A percentile compares a stretch with the other conserved stretches of the same genome.
phyloP scores from a whole-genome alignment of 2,329 filamentous ascomycete species.

The Fusarium abutilonis region DNA sequence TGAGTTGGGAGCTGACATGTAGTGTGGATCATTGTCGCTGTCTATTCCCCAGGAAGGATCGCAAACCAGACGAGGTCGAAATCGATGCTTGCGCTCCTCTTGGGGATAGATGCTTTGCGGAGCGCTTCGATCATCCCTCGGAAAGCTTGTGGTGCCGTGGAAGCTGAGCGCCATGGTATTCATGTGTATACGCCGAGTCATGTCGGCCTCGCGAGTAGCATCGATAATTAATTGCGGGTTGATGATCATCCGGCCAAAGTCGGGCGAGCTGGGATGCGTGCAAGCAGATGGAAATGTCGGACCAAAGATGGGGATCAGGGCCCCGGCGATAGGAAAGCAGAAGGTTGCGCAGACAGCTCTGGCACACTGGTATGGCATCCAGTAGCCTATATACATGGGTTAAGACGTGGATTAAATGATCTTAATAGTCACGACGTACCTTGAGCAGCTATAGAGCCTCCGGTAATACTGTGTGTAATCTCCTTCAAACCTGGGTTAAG shows the following conservation, averaged over 20 bases:
- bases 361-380: slow-evolving; percentile 92
- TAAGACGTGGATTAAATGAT: slow-evolving; percentile 8
- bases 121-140: slow-evolving; percentile 29
- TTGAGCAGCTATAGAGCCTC: slow-evolving; percentile 89
- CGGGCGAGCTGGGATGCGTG: slow-evolving; percentile 68
- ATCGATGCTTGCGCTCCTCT: slow-evolving; percentile 31
- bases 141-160: slow-evolving; percentile 32
- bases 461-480: slow-evolving; percentile 95
- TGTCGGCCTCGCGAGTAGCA: slow-evolving; percentile 60
- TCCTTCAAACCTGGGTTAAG: slow-evolving; percentile 83
- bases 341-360: slow-evolving; percentile 89
- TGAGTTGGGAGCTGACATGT: slow-evolving; percentile 42
- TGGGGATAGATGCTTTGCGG: slow-evolving; percentile 17
- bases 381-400: slow-evolving; percentile 76
- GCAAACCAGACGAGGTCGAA: slow-evolving; percentile 40
- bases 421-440: slow-evolving; percentile 60
- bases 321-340: slow-evolving; percentile 84
- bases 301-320: slow-evolving; percentile 90
- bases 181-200: slow-evolving; percentile 35
- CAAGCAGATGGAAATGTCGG: slow-evolving; percentile 80
- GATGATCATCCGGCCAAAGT: slow-evolving; percentile 75
- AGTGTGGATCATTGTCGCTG: slow-evolving; percentile 31
- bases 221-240: slow-evolving; percentile 62
- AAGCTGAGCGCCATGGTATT: slow-evolving; percentile 17
- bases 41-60: slow-evolving; percentile 39